A percentile compares a stretch with the other conserved stretches of the same genome.
Evolutionary conservation across 2,329 filamentous ascomycete genomes (phyloP).

Genomic region (Cladosporium sp.): DNA sequence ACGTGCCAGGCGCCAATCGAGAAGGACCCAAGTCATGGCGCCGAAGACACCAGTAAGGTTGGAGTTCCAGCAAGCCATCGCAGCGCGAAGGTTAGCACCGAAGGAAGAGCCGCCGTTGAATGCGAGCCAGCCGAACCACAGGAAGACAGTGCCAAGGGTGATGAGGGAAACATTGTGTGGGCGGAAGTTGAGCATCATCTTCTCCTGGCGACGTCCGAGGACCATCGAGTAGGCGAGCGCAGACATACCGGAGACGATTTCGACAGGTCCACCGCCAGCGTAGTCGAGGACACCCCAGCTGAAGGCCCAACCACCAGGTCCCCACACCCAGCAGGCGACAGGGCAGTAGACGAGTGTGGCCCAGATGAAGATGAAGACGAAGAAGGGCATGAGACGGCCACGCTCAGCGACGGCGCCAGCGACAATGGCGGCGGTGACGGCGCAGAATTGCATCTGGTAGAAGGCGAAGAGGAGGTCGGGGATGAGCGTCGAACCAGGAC

Average conservation of each 20-base stretch:
- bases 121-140: conserved; percentile 98
- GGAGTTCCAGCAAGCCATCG: conserved; percentile 98
- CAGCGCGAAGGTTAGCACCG: conserved; percentile 72
- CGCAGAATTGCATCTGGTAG: conserved; percentile 98
- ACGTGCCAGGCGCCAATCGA: conserved; percentile 89
- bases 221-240: conserved; percentile 95
- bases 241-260: conserved; percentile 91
- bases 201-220: conserved; percentile 92
- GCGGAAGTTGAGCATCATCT: conserved; percentile 99
- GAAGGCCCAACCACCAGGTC: conserved; percentile 88
- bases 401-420: conserved; percentile 92
- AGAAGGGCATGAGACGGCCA: conserved; percentile 84
- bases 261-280: conserved; percentile 93
- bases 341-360: conserved; percentile 97
- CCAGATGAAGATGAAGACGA: conserved; percentile 97
- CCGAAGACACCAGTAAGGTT: conserved; percentile 91
- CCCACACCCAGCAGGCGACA: conserved; percentile 95
- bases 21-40: conserved; percentile 88
- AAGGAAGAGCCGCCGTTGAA: conserved; percentile 98
- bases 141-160: conserved; percentile 88
- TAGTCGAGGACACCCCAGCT: conserved; percentile 93
- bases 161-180: conserved; percentile 98
- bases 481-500: conserved; percentile 82
- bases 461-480: conserved; percentile 91
- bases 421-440: conserved; percentile 85